Evolutionary conservation across 2,329 filamentous ascomycete genomes (phyloP).

Genomic region (Clonostachys chloroleuca): DNA sequence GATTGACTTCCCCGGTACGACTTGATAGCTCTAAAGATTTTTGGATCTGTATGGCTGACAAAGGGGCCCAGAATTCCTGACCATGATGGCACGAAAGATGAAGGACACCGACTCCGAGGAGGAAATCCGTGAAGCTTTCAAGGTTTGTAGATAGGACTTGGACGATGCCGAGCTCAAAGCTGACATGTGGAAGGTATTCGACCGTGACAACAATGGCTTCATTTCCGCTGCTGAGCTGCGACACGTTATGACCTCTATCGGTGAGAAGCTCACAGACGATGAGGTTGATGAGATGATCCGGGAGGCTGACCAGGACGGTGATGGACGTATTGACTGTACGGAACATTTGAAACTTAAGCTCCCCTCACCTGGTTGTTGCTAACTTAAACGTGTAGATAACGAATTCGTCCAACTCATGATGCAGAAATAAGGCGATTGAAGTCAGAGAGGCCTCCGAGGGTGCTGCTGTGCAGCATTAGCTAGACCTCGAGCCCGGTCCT

Average conservation of each 20-base stretch:
- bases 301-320: slow-evolving; percentile 84
- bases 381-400: slow-evolving; percentile 51
- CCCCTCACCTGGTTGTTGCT: slow-evolving; percentile 5
- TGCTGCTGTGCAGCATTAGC: too few relatives aligned
- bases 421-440: slow-evolving; percentile 65
- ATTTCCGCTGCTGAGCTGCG: slow-evolving; percentile 85
- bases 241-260: slow-evolving; percentile 89
- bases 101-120: slow-evolving; percentile 90
- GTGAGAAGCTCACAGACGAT: slow-evolving; percentile 86
- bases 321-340: slow-evolving; percentile 85
- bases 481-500: too few relatives aligned
- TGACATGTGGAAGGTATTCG: slow-evolving; percentile 55
- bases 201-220: slow-evolving; percentile 88
- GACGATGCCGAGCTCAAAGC: background rate
- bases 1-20: slow-evolving; percentile 85
- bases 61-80: slow-evolving; percentile 68
- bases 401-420: slow-evolving; percentile 95
- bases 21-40: background rate
- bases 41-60: background rate
- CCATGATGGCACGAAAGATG: slow-evolving; percentile 94
- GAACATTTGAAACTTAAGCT: slow-evolving; percentile 4
- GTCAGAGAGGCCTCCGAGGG: background rate
- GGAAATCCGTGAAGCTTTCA: slow-evolving; percentile 86
- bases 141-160: slow-evolving; percentile 41
- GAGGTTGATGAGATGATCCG: slow-evolving; percentile 93